These are phyloP conservation scores for Solanum chiquidenum DNA, from an alignment of 257 asterid genomes.

Conservation along the genomic window DNA sequence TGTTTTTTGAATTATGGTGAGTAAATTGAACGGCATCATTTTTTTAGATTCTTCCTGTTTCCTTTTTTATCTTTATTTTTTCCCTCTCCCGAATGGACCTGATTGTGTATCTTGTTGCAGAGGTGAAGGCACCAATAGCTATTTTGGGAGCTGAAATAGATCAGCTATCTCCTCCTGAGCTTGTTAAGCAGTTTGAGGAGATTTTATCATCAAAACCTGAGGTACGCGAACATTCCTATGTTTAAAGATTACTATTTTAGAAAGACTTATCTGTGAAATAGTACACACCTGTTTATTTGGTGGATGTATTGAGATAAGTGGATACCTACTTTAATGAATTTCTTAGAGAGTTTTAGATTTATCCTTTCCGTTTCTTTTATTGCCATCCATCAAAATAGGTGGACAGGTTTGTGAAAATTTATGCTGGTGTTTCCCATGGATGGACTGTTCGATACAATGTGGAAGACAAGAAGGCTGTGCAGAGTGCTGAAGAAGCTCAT, in stretches of 20 bases:
- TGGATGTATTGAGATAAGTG: not conserved
- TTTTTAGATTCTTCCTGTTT: not conserved
- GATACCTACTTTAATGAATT: not conserved
- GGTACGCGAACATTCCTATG: constrained; percentile 14
- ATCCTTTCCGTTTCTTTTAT: not conserved
- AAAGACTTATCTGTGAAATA: not conserved
- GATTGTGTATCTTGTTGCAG: constrained; percentile 15
- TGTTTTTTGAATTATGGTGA: not conserved
- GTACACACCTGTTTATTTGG: not conserved
- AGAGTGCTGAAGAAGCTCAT: constrained; percentile 8
- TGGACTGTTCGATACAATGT: constrained; percentile 2
- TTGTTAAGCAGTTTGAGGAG: constrained; percentile 38
- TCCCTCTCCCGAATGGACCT: not conserved
- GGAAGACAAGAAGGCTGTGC: not conserved
- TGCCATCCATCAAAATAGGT: not conserved
- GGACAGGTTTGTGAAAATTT: not conserved
- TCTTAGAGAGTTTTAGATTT: not conserved
- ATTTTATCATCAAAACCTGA: constrained; percentile 34
- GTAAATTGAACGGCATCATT: not conserved
- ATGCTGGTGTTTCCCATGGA: not conserved
- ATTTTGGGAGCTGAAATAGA: constrained; percentile 57
- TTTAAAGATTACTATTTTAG: not conserved
- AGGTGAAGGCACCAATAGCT: constrained; percentile 42
- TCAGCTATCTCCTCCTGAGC: constrained; percentile 34
- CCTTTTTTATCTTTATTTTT: not conserved